Percentiles rank a stretch among this genome's conserved stretches.
phyloP scores from a whole-genome alignment of 1,284 basidiomycete species.

The Schizophyllum amplum region DNA sequence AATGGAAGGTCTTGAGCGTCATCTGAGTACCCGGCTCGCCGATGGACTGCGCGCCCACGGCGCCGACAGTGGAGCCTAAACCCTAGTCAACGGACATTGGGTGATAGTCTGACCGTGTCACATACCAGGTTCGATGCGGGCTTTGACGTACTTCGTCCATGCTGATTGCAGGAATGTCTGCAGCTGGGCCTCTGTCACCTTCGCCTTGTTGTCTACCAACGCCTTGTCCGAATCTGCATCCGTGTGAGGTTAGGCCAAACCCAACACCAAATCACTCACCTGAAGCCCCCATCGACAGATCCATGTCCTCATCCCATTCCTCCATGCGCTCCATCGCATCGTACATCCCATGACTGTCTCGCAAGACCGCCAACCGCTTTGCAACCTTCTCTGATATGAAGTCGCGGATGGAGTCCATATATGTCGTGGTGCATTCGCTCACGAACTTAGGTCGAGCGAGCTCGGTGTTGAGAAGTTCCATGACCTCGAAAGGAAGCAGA shows the following conservation, averaged over 20 bases:
- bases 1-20: conserved; percentile 99
- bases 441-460: conserved; percentile 55
- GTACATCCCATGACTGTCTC: conserved; percentile 79
- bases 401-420: conserved; percentile 66
- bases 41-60: conserved; percentile 98
- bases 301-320: conserved; percentile 75
- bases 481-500: conserved; percentile 85
- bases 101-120: background rate
- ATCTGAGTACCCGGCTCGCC: conserved; percentile 99
- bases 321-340: conserved; percentile 70
- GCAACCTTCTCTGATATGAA: conserved; percentile 73
- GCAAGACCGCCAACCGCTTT: conserved; percentile 58
- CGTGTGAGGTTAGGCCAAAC: background rate
- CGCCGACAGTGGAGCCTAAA: conserved; percentile 90
- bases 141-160: conserved; percentile 88
- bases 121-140: conserved; percentile 90
- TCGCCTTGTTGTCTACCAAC: conserved; percentile 83
- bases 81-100: conserved; percentile 7
- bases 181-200: conserved; percentile 83
- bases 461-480: conserved; percentile 64
- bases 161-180: conserved; percentile 79
- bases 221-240: conserved; percentile 50
- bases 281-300: conserved; percentile 69
- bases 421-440: conserved; percentile 69
- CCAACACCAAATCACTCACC: conserved; percentile 33